Evolutionary conservation across 2,329 filamentous ascomycete genomes (phyloP).

Genomic region (Dothistroma pini): DNA sequence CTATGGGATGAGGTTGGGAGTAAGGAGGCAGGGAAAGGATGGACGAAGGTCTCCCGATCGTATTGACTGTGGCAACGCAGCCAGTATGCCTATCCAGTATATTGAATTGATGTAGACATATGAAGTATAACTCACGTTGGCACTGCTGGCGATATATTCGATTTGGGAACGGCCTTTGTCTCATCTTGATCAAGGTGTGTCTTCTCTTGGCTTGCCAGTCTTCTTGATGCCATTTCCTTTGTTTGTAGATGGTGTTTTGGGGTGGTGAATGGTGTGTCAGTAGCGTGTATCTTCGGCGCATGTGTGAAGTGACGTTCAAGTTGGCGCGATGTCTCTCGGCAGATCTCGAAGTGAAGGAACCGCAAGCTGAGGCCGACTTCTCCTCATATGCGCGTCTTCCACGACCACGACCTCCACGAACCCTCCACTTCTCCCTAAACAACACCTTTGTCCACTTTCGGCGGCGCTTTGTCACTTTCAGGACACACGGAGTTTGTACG

Average conservation of each 20-base stretch:
- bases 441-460: neutral
- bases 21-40: neutral
- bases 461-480: neutral
- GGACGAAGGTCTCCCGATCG: neutral
- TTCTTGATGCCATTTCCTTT: conserved; percentile 63
- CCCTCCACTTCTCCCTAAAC: neutral
- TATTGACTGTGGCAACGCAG: neutral
- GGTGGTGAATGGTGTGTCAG: conserved; percentile 2
- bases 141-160: conserved; percentile 76
- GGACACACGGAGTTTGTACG: neutral
- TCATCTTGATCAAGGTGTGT: conserved; percentile 52
- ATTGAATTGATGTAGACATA: neutral
- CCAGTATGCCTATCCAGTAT: neutral
- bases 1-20: neutral
- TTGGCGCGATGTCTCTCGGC: neutral
- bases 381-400: neutral
- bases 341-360: neutral
- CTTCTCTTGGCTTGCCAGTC: conserved; percentile 64
- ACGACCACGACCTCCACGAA: neutral
- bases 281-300: neutral
- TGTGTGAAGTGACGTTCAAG: neutral
- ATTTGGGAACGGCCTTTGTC: conserved; percentile 44
- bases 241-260: neutral
- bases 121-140: conserved; percentile 58
- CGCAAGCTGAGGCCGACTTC: neutral